A percentile compares a stretch with the other conserved stretches of the same genome.
These are phyloP conservation scores for Sophora flavescens DNA, from an alignment of 306 rosid genomes.

Conservation along the genomic window DNA sequence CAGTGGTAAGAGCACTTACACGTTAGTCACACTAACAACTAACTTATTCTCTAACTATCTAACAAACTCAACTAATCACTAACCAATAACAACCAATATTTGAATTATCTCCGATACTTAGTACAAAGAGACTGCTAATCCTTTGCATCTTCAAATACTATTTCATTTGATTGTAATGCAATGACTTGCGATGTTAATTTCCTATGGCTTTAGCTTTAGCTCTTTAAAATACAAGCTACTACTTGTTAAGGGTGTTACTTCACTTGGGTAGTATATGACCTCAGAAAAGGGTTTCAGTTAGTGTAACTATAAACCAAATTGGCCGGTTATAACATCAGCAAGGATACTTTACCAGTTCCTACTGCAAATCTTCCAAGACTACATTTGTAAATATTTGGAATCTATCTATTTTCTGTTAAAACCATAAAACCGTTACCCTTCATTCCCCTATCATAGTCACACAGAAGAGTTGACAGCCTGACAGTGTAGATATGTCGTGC, in stretches of 20 bases:
- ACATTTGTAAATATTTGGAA: no score
- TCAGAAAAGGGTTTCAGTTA: slow-evolving; percentile 2
- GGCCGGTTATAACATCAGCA: background rate
- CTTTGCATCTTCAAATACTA: background rate
- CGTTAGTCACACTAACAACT: no score
- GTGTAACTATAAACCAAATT: slow-evolving; percentile 17
- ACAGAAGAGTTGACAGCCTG: slow-evolving; percentile 23
- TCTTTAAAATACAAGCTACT: background rate
- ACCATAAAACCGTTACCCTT: background rate
- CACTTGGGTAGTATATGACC: background rate
- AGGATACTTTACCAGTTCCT: no score
- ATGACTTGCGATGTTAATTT: background rate
- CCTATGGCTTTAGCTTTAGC: background rate
- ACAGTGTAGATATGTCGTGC: slow-evolving; percentile 30
- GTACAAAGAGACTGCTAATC: no score
- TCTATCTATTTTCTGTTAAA: slow-evolving; percentile 2
- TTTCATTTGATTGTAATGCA: background rate
- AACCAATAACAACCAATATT: no score
- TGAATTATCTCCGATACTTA: no score
- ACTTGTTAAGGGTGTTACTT: background rate
- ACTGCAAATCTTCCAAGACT: slow-evolving; percentile 12
- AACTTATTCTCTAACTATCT: no score
- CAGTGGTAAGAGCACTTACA: no score
- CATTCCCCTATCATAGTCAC: slow-evolving; percentile 22
- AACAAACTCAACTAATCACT: no score